Percentiles rank a stretch among this genome's conserved stretches.
phyloP scores from a whole-genome alignment of 2,329 filamentous ascomycete species.

The Fusarium fujikuroi region DNA sequence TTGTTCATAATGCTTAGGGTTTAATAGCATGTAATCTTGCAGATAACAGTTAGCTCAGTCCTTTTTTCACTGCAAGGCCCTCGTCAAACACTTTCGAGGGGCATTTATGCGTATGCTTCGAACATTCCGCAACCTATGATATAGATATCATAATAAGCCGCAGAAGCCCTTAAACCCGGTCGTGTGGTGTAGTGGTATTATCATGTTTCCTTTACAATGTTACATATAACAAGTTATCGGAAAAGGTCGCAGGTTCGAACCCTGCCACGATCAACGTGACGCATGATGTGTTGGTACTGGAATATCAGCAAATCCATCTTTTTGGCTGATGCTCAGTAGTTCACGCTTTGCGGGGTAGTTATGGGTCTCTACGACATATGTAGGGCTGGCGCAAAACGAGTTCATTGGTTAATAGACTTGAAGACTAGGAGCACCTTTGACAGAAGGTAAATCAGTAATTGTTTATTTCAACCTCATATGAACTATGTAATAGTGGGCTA shows the following conservation, averaged over 20 bases:
- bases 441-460: neutral
- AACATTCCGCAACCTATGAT: rapidly evolving
- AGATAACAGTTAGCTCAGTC: neutral
- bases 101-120: neutral
- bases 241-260: neutral
- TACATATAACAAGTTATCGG: neutral
- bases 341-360: neutral
- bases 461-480: neutral
- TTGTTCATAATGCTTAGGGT: rapidly evolving
- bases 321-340: neutral
- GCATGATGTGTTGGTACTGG: no score
- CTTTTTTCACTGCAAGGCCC: neutral
- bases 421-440: neutral
- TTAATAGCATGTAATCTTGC: rapidly evolving
- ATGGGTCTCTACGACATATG: neutral
- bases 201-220: neutral
- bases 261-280: neutral
- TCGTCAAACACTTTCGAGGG: neutral
- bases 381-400: neutral
- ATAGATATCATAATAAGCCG: rapidly evolving
- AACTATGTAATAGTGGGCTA: neutral
- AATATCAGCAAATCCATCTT: rapidly evolving
- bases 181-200: neutral
- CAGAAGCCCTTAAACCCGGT: neutral
- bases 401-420: neutral